Evolutionary conservation across 2,329 filamentous ascomycete species (phyloP).

Genomic region (Gaeumannomyces tritici): DNA sequence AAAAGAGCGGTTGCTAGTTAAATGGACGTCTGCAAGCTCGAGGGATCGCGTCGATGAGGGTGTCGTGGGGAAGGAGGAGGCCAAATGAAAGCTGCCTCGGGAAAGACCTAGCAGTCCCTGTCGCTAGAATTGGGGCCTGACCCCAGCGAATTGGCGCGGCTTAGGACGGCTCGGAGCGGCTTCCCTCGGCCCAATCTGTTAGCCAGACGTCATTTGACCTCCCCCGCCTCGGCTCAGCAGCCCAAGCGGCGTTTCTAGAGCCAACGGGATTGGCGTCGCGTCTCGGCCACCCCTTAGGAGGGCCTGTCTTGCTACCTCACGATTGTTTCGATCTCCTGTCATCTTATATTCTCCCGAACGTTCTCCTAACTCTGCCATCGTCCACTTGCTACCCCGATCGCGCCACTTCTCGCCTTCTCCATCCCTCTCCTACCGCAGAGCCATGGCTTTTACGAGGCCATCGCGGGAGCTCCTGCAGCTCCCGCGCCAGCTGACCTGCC

Average conservation of each 20-base stretch:
- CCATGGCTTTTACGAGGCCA: background rate
- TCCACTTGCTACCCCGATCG: too few species aligned
- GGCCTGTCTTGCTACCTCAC: too few species aligned
- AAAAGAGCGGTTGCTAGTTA: background rate
- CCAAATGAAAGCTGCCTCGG: too few species aligned
- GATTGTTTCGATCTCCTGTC: background rate
- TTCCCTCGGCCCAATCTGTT: slow-evolving; percentile 24
- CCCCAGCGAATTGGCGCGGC: background rate
- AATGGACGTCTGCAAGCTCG: background rate
- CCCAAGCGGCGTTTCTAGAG: too few species aligned
- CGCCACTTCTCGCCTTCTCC: too few species aligned
- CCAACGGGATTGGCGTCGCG: too few species aligned
- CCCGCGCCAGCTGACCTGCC: slow-evolving; percentile 1
- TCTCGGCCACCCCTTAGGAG: too few species aligned
- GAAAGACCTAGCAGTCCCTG: too few species aligned
- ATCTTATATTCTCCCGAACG: too few species aligned
- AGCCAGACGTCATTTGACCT: slow-evolving; percentile 6
- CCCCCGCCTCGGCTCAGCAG: background rate
- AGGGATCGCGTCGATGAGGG: background rate
- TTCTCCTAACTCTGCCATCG: too few species aligned
- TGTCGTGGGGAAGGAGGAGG: background rate
- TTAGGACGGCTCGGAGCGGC: slow-evolving; percentile 31
- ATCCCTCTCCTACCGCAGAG: background rate
- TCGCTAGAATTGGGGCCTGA: background rate
- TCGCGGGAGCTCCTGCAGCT: slow-evolving; percentile 4